phyloP scores from a whole-genome alignment of 345 rosid species.

The Camelina hispida region DNA sequence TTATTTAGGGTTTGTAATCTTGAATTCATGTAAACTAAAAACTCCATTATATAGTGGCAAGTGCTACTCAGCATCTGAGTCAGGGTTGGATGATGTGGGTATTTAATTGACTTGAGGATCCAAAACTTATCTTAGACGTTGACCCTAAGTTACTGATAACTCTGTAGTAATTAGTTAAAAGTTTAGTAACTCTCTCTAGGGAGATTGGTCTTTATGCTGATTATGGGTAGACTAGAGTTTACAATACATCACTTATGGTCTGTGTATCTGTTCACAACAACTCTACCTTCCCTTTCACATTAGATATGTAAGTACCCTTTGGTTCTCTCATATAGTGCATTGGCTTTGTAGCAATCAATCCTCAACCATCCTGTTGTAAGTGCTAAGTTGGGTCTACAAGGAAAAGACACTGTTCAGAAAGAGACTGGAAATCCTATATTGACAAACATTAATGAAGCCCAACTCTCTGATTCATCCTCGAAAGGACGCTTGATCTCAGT shows the following conservation, averaged over 20 bases:
- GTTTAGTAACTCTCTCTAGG: background rate
- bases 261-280: constrained; percentile 1
- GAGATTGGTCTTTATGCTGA: background rate
- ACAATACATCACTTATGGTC: background rate
- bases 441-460: constrained; percentile 32
- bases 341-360: constrained; percentile 67
- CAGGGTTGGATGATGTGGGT: background rate
- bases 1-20: background rate
- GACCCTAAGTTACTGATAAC: constrained; percentile 1
- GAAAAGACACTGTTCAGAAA: constrained; percentile 40
- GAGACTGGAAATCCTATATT: constrained; percentile 39
- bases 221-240: background rate
- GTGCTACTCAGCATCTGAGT: background rate
- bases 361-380: constrained; percentile 67
- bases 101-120: constrained; percentile 11
- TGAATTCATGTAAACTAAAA: constrained; percentile 14
- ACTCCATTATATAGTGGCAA: constrained; percentile 3
- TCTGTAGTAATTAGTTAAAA: constrained; percentile 8
- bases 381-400: constrained; percentile 68
- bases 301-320: background rate
- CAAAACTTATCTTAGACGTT: constrained; percentile 7
- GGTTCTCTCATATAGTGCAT: constrained; percentile 15
- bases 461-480: constrained; percentile 42
- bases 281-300: constrained; percentile 11
- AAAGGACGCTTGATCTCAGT: constrained; percentile 45